These are phyloP conservation scores for Oehlia diaphana DNA, from an alignment of 192 early-diverging fungal species.

Conservation along the genomic window DNA sequence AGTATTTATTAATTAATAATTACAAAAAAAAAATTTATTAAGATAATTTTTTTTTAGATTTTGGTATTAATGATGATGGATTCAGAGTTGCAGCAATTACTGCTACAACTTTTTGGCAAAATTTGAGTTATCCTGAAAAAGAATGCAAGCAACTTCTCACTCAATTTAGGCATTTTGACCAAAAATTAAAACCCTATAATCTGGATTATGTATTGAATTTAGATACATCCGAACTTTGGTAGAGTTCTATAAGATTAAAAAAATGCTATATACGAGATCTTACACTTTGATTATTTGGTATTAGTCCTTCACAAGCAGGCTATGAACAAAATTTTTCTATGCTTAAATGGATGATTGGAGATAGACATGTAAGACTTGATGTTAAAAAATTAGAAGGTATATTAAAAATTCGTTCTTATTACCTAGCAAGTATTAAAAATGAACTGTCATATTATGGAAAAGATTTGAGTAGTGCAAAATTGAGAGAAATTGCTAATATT, in stretches of 20 bases:
- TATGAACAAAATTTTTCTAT: background rate
- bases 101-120: background rate
- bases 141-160: background rate
- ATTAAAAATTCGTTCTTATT: background rate
- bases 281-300: background rate
- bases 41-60: no score
- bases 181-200: background rate
- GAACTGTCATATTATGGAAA: background rate
- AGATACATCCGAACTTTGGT: background rate
- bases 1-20: no score
- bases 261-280: background rate
- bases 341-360: background rate
- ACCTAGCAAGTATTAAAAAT: background rate
- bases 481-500: background rate
- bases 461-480: background rate
- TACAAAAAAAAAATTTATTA: no score
- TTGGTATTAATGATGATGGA: background rate
- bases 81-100: background rate
- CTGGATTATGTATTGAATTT: background rate
- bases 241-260: background rate
- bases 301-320: background rate
- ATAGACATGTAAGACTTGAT: background rate
- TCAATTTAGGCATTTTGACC: background rate
- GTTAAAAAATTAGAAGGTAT: background rate
- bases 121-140: background rate